Evolutionary conservation across 2,329 filamentous ascomycete species (phyloP).

Genomic region (Penicillium rolfsii): DNA sequence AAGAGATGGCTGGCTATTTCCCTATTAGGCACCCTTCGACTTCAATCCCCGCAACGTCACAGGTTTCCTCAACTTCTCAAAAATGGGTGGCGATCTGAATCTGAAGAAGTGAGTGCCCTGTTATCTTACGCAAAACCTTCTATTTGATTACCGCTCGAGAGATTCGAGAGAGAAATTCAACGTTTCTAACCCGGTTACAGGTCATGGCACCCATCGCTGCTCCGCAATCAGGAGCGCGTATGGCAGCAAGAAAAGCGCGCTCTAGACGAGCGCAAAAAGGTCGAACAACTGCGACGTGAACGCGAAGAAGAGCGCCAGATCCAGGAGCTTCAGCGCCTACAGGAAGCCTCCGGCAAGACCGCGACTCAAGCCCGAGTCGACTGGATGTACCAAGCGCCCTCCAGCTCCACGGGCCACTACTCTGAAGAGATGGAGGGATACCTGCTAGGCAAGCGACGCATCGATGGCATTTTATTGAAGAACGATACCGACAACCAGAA

Average conservation of each 20-base stretch:
- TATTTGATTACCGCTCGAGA: neutral
- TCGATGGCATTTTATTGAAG: constrained; percentile 78
- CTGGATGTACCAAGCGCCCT: constrained; percentile 97
- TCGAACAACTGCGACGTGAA: constrained; percentile 88
- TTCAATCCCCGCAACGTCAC: constrained; percentile 4
- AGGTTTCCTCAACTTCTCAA: constrained; percentile 42
- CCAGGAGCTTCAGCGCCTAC: constrained; percentile 86
- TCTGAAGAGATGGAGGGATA: constrained; percentile 90
- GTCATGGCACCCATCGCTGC: constrained; percentile 87
- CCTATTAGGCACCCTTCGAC: constrained; percentile 13
- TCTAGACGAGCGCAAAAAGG: constrained; percentile 90
- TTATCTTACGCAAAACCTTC: neutral
- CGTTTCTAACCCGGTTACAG: constrained; percentile 44
- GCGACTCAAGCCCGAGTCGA: constrained; percentile 84
- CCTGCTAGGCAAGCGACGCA: constrained; percentile 85
- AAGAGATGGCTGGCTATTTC: constrained; percentile 6
- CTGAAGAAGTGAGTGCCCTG: constrained; percentile 69
- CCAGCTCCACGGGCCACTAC: constrained; percentile 70
- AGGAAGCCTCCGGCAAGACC: constrained; percentile 83
- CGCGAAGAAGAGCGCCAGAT: constrained; percentile 90
- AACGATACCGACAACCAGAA: constrained; percentile 74
- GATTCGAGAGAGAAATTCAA: neutral
- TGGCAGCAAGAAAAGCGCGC: constrained; percentile 92
- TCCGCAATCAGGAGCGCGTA: constrained; percentile 87
- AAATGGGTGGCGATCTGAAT: constrained; percentile 94